Percentiles rank a stretch among this genome's conserved stretches.
phyloP scores from a whole-genome alignment of 2,329 filamentous ascomycete species.

The Trichoderma sp. region DNA sequence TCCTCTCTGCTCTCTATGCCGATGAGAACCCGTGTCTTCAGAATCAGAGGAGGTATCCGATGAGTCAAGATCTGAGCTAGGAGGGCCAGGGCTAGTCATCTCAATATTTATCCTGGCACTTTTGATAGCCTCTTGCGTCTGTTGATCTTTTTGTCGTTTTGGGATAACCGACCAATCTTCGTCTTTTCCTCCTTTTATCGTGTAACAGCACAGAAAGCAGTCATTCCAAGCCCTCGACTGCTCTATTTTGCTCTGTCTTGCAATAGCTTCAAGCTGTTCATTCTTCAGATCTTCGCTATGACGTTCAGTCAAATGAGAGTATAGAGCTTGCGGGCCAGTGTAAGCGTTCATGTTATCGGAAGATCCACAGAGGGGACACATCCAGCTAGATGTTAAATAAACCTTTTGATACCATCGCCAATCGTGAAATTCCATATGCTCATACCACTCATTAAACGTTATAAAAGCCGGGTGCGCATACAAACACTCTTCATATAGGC shows the following conservation, averaged over 20 bases:
- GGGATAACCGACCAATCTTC: neutral
- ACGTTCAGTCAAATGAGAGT: neutral
- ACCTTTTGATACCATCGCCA: constrained; percentile 12
- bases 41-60: neutral
- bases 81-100: neutral
- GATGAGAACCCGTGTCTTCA: neutral
- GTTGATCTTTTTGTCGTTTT: neutral
- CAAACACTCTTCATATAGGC: constrained; percentile 13
- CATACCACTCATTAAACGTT: constrained; percentile 17
- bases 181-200: neutral
- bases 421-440: constrained; percentile 18
- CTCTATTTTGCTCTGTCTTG: constrained; percentile 21
- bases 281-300: no score
- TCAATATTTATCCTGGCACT: neutral
- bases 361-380: constrained; percentile 4
- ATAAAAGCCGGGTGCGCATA: neutral
- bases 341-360: neutral
- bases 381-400: constrained; percentile 11
- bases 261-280: constrained; percentile 21
- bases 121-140: neutral
- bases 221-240: constrained; percentile 20
- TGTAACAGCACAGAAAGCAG: constrained; percentile 21
- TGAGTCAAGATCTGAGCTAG: neutral
- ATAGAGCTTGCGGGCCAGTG: neutral
- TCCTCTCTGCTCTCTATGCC: no score